Evolutionary conservation across 148 eudicot species (phyloP), one percentile per base, ranked within the genome.

Genomic region (Amaranthus palmeri): DNA sequence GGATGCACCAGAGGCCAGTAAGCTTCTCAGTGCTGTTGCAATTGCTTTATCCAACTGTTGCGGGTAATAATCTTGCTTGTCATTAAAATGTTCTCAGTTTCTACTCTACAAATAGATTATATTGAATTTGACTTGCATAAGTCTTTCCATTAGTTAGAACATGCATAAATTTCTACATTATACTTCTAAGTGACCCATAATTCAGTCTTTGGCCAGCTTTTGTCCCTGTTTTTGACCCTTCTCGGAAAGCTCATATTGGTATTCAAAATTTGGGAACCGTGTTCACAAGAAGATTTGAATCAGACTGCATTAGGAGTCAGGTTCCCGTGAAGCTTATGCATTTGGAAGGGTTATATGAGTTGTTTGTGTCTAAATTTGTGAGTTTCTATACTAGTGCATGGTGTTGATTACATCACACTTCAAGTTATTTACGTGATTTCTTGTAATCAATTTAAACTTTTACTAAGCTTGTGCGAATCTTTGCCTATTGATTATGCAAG

Each of bases 301-400:
- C 91, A 76, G 98, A 93, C 80, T 88, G 88, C 71, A 86, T 93
- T 72, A 86, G 88, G 66, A 91, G 96, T 82, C 98, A 91, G 87
- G 97, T 93, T 74, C 98, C 98, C 1, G 76, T 89, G 77, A 91
- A 93, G 84, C 91, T 93, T 58, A 91, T 93, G 98, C 98, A 93
- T 85, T 81, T 93, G 86, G 98, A 93, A 78, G 98, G 98, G 74
- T 77, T 93, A 56, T 86, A 91, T 71, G 98, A 93, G 81, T 81
- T 93, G 78, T 93, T 93, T 81, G 81, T 91, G 54, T 89, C 98
- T 13, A 93, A 93, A 55, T 93, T 93, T 88, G 98, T 93, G 82
- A 88, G 97, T 85, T 74, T 54, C 76, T 61, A 44, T 55, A 66
- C 69, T 77, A 25, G 40, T 50, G 43, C 36, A 68, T 47, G 7